These are phyloP conservation scores for Naganishia sp. DNA, from an alignment of 1,284 basidiomycete genomes.

Conservation along the genomic window DNA sequence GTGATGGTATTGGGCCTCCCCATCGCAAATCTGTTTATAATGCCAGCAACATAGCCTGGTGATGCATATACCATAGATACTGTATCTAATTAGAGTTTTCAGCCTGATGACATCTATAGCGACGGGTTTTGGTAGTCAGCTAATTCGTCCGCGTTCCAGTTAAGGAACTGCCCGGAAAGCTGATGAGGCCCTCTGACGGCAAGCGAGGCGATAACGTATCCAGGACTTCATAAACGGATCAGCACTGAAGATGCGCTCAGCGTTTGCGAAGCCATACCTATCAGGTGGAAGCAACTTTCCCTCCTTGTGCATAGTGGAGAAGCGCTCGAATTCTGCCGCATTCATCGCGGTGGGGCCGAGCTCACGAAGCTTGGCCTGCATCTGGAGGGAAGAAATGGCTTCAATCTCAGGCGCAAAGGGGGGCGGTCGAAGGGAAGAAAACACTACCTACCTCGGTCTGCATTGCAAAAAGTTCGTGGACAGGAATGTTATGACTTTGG, in stretches of 20 bases:
- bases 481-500: not conserved
- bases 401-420: slow-evolving; percentile 13
- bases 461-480: not conserved
- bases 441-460: slow-evolving; percentile 42
- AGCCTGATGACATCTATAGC: not conserved
- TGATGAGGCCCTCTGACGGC: slow-evolving; percentile 50
- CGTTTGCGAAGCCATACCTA: slow-evolving; percentile 39
- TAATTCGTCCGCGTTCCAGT: slow-evolving; percentile 55
- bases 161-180: slow-evolving; percentile 56
- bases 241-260: not conserved
- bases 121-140: slow-evolving; percentile 23
- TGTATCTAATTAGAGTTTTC: not conserved
- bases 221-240: slow-evolving; percentile 44
- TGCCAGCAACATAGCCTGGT: slow-evolving; percentile 3
- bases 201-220: slow-evolving; percentile 56
- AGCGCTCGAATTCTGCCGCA: slow-evolving; percentile 51
- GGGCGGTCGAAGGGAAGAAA: not conserved
- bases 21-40: slow-evolving; percentile 19
- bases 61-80: slow-evolving; percentile 17
- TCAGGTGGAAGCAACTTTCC: slow-evolving; percentile 56
- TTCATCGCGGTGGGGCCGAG: slow-evolving; percentile 52
- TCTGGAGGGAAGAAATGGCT: slow-evolving; percentile 37
- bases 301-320: slow-evolving; percentile 53
- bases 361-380: slow-evolving; percentile 51
- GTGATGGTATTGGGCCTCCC: slow-evolving; percentile 10